phyloP scores from a whole-genome alignment of 495 filamentous ascomycete species.

The Geoglossum glabrum region DNA sequence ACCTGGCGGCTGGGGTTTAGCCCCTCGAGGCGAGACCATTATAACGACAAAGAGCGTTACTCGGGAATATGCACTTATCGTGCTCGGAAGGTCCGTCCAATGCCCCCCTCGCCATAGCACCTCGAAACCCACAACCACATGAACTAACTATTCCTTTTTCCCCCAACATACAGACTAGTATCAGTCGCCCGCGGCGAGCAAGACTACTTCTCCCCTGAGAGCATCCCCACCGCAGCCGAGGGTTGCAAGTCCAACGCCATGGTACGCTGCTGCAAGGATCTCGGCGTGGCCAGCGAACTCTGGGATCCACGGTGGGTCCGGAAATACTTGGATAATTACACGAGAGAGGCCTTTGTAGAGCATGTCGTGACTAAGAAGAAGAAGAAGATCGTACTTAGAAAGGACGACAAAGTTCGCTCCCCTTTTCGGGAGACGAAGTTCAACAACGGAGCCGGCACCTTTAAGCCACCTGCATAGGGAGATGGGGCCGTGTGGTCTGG shows the following conservation, averaged over 20 bases:
- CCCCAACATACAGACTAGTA: conserved; percentile 48
- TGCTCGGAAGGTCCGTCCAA: conserved; percentile 57
- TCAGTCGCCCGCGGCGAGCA: conserved; percentile 88
- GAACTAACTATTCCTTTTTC: conserved; percentile 2
- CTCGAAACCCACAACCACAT: background rate
- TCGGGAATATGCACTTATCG: conserved; percentile 84
- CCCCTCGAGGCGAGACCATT: conserved; percentile 74
- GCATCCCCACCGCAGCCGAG: conserved; percentile 91
- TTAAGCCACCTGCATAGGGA: background rate
- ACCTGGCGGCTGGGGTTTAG: conserved; percentile 87
- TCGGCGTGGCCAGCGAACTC: conserved; percentile 83
- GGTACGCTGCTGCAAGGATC: conserved; percentile 92
- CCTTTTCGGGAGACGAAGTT: conserved; percentile 51
- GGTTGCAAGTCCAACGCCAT: conserved; percentile 94
- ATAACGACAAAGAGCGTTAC: conserved; percentile 79
- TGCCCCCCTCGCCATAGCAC: background rate
- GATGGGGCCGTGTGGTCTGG: background rate
- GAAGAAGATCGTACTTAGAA: conserved; percentile 69
- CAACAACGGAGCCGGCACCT: conserved; percentile 7
- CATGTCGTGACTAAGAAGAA: conserved; percentile 73
- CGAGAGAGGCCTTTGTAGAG: conserved; percentile 61
- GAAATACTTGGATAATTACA: conserved; percentile 42
- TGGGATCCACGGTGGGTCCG: conserved; percentile 92
- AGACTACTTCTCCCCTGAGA: conserved; percentile 78
- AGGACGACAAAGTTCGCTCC: conserved; percentile 61